Base-by-base conservation (phyloP, 306 rosid genomes). In the Coriaria nepalensis region DNA sequence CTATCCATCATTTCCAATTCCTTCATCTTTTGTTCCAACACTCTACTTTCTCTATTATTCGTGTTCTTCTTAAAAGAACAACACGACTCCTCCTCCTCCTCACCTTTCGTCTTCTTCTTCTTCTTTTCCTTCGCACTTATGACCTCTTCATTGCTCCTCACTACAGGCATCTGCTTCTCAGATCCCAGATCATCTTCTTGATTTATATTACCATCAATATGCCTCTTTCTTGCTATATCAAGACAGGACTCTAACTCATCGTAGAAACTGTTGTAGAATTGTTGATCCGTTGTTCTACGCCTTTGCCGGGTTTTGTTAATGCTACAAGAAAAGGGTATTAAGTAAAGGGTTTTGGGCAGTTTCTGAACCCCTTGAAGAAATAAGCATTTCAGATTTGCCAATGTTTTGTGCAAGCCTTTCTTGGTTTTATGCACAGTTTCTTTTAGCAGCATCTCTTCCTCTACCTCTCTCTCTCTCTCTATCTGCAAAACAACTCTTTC, bases 1-100 rank as follows among this genome's bases (percentile, higher is more conserved):
- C 68, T 63, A 56, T 81, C 85, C 53, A 81, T 60, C 92, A 79
- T 75, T 61, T 85, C 92, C 70, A 77, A 52, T 40, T 82, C 87
- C 74, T 77, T 81, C 76, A 85, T 85, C 78, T 76, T 84, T 37
- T 81, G 74, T 14, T 71, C 83, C 34, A 90, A 58, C 9, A 39
- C 64, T 35, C 50, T 59, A 49, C 70, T 64, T 49, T 20, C 3
- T 20, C 55, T 63, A 11, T 10, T 55, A 44, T 58, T 67, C 51
- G 0, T 60, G 36, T 67, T 66, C 40, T 61, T 50, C 29, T 20
- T 20, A 20, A 20, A 20, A 20, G 29, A 20, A 10, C 68, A 47
- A 41, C 56, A 46, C 2, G 45, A 57, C 57, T 62, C 68, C 45
- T 76, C 76, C 57, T 38, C 62, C 68, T 74, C 74, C 11, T 59